Percentiles rank a stretch among this genome's conserved stretches.
Evolutionary conservation across 177 flowering plant genomes (phyloP).

Genomic region (Telopea speciosissima): DNA sequence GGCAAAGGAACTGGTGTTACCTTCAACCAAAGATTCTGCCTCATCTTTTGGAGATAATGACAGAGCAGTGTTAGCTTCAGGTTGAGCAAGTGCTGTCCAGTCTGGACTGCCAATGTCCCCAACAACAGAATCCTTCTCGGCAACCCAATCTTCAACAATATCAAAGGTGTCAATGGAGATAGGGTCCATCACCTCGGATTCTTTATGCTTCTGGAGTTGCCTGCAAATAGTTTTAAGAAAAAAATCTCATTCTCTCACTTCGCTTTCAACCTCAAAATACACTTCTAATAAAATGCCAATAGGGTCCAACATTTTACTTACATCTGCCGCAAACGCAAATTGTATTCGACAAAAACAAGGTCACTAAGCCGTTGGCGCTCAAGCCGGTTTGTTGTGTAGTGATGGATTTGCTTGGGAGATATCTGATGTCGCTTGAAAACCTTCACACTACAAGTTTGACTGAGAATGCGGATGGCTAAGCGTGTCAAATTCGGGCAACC

Average conservation of each 20-base stretch:
- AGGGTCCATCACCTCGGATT: conserved; percentile 40
- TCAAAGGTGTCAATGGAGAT: conserved; percentile 37
- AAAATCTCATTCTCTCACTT: not conserved
- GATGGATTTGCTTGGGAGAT: conserved; percentile 45
- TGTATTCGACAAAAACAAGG: conserved; percentile 64
- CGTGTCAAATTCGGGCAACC: conserved; percentile 83
- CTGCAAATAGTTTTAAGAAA: conserved; percentile 17
- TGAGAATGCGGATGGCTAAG: conserved; percentile 70
- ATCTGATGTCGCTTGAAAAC: conserved; percentile 31
- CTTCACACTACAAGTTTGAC: conserved; percentile 68
- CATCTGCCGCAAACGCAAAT: conserved; percentile 54
- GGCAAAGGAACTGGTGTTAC: conserved; percentile 24
- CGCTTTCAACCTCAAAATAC: not conserved
- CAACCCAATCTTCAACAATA: conserved; percentile 56
- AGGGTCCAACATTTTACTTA: conserved; percentile 21
- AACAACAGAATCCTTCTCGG: conserved; percentile 24
- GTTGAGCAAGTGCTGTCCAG: conserved; percentile 58
- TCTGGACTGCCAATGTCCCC: conserved; percentile 43
- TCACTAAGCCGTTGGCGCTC: conserved; percentile 75
- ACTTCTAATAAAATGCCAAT: not conserved
- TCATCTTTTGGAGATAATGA: conserved; percentile 37
- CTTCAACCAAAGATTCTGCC: conserved; percentile 41
- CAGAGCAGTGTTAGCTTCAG: conserved; percentile 27
- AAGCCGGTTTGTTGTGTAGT: conserved; percentile 42
- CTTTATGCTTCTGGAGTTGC: conserved; percentile 20